Percentiles rank a stretch among this genome's conserved stretches.
phyloP scores from a whole-genome alignment of 1,284 basidiomycete species.

The Malassezia equina region DNA sequence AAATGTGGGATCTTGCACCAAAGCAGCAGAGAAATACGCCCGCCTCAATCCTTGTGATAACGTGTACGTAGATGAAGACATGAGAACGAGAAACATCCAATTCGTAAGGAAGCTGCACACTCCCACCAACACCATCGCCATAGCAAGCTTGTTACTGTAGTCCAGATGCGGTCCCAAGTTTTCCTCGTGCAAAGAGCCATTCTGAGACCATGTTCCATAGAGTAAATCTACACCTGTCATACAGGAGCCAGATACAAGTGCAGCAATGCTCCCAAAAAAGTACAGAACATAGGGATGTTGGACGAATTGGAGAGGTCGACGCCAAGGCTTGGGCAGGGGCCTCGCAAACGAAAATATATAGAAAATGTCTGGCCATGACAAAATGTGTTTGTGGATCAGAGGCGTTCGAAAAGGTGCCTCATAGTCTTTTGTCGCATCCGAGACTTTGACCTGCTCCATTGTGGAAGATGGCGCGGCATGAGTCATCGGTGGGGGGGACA shows the following conservation, averaged over 20 bases:
- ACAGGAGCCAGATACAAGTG: conserved; percentile 27
- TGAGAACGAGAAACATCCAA: conserved; percentile 38
- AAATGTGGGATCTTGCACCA: conserved; percentile 50
- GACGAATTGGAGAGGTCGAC: conserved; percentile 22
- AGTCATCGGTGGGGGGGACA: neutral
- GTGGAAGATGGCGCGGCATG: neutral
- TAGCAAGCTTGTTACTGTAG: conserved; percentile 37
- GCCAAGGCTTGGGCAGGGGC: conserved; percentile 5
- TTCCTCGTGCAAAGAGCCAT: neutral
- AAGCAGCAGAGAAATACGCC: conserved; percentile 48
- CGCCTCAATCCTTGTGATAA: conserved; percentile 46
- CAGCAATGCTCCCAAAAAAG: conserved; percentile 24
- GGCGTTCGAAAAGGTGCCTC: conserved; percentile 7
- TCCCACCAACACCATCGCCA: conserved; percentile 48
- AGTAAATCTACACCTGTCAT: conserved; percentile 38
- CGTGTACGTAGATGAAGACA: conserved; percentile 45
- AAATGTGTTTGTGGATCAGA: neutral
- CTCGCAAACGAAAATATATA: conserved; percentile 14
- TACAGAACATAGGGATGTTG: conserved; percentile 35
- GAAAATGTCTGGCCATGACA: conserved; percentile 1
- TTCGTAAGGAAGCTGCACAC: conserved; percentile 35
- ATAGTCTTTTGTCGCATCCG: neutral
- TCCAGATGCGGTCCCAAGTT: conserved; percentile 10
- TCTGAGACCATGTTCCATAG: conserved; percentile 40
- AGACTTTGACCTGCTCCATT: neutral